phyloP scores from a whole-genome alignment of 1,139 yeast species.

The Yamadazyma oceani region DNA sequence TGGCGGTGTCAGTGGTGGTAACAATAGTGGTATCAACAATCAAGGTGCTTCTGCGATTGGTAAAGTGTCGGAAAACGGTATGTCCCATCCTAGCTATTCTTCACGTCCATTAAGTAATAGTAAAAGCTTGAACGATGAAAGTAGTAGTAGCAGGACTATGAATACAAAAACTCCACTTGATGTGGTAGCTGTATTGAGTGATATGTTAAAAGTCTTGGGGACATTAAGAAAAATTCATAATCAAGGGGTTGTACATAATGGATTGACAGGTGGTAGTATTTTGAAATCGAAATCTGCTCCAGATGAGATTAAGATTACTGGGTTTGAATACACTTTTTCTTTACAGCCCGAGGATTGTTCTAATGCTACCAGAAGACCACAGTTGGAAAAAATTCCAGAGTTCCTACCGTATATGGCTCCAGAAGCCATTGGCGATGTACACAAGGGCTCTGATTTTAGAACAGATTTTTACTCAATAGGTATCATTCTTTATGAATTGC shows the following conservation, averaged over 20 bases:
- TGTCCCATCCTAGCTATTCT: neutral
- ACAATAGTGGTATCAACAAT: neutral
- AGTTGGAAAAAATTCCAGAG: slow-evolving; percentile 31
- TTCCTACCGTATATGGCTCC: slow-evolving; percentile 54
- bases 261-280: slow-evolving; percentile 42
- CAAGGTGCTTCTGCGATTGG: neutral
- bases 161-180: slow-evolving; percentile 7
- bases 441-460: slow-evolving; percentile 44
- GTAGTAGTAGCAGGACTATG: neutral
- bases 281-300: slow-evolving; percentile 25
- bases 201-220: slow-evolving; percentile 34
- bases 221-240: slow-evolving; percentile 42
- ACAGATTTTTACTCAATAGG: slow-evolving; percentile 56
- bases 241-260: slow-evolving; percentile 50
- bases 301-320: slow-evolving; percentile 37
- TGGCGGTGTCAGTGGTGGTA: neutral
- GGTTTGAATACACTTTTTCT: slow-evolving; percentile 54
- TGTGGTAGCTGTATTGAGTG: slow-evolving; percentile 32
- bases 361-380: slow-evolving; percentile 30
- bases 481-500: slow-evolving; percentile 47
- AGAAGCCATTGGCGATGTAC: slow-evolving; percentile 46
- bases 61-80: neutral
- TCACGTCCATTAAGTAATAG: neutral
- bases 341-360: slow-evolving; percentile 45
- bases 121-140: slow-evolving; percentile 1